Evolutionary conservation across 129 eudicot species (phyloP).

Genomic region (Flaveria brownii): DNA sequence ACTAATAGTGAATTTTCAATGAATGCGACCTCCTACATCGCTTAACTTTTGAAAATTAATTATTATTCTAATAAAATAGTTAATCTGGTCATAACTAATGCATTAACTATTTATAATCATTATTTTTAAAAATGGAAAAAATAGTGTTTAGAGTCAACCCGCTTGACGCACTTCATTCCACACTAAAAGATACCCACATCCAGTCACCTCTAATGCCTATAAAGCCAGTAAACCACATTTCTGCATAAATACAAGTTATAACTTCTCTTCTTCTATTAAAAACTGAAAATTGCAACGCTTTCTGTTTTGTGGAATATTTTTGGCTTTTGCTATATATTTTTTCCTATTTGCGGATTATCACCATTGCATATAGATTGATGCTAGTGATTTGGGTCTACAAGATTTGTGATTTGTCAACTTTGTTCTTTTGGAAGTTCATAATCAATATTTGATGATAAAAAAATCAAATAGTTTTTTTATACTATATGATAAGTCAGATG

Average conservation of each 20-base stretch:
- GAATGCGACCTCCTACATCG: not conserved
- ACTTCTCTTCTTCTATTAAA: not conserved
- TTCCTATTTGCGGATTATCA: not conserved
- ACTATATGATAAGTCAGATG: not conserved
- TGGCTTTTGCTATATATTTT: not conserved
- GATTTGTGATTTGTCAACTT: not conserved
- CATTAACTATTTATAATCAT: not conserved
- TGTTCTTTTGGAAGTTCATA: not conserved
- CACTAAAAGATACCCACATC: not conserved
- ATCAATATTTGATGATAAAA: not conserved
- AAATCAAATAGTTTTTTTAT: not conserved
- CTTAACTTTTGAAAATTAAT: not conserved
- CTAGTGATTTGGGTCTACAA: not conserved
- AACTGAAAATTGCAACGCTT: not conserved
- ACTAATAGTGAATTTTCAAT: not conserved
- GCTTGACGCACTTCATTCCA: not conserved
- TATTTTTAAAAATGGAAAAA: not conserved
- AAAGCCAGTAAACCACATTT: not conserved
- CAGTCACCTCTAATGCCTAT: not conserved
- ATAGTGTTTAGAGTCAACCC: not conserved
- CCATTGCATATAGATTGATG: conserved; percentile 8
- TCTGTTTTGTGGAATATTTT: not conserved
- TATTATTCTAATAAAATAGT: not conserved
- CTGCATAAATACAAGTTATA: not conserved
- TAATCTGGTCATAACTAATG: not conserved